Percentiles rank a stretch among this genome's conserved stretches.
Evolutionary conservation across 1,139 yeast species (phyloP).

Genomic region (Hyphopichia fennica): DNA sequence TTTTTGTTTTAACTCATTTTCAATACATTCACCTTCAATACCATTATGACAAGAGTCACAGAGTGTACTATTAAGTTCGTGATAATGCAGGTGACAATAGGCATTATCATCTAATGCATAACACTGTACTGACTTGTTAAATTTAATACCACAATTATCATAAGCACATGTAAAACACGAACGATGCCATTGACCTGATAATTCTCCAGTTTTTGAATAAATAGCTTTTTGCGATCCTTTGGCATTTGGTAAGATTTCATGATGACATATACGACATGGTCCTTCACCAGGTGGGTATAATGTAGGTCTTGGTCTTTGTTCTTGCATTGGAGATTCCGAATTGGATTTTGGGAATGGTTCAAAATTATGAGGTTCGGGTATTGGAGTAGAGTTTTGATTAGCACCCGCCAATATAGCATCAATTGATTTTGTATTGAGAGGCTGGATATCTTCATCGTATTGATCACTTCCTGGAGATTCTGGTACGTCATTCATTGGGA

Average conservation of each 20-base stretch:
- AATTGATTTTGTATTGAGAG: conserved; percentile 5
- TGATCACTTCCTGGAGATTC: conserved; percentile 1
- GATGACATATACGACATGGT: conserved; percentile 68
- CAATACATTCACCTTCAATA: conserved; percentile 90
- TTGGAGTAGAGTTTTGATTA: conserved; percentile 3
- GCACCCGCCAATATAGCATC: conserved; percentile 12
- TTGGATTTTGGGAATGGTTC: conserved; percentile 12
- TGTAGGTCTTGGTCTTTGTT: conserved; percentile 5
- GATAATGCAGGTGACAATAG: conserved; percentile 82
- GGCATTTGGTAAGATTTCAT: conserved; percentile 48
- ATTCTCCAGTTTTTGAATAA: conserved; percentile 77
- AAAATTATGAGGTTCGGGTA: conserved; percentile 7
- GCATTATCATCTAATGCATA: conserved; percentile 80
- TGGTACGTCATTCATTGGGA: conserved; percentile 6
- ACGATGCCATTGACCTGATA: conserved; percentile 95
- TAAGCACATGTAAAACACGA: conserved; percentile 72
- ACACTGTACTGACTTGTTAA: conserved; percentile 66
- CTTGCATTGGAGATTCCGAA: neutral
- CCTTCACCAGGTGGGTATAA: conserved; percentile 64
- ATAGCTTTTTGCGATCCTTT: conserved; percentile 45
- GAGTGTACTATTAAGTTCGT: conserved; percentile 67
- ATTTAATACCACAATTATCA: conserved; percentile 51
- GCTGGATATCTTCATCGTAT: conserved; percentile 2
- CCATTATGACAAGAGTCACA: conserved; percentile 73
- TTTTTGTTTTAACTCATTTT: conserved; percentile 64